phyloP scores from a whole-genome alignment of 371 early-diverging fungal species.

The Agmasoma carcini region DNA sequence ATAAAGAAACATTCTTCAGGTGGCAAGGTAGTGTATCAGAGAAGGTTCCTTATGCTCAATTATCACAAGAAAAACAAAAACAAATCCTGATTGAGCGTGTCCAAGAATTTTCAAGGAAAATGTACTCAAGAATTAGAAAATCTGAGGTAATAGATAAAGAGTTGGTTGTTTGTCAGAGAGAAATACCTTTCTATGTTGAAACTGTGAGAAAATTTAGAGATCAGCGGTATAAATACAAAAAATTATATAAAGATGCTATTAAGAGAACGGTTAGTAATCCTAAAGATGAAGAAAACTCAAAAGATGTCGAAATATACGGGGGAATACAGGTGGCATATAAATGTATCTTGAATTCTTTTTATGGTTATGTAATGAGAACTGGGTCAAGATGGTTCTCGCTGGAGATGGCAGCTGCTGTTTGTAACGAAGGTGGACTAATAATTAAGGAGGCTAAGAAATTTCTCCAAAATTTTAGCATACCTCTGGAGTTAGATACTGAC shows the following conservation, averaged over 20 bases:
- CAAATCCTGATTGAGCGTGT: slow-evolving; percentile 64
- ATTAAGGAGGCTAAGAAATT: slow-evolving; percentile 81
- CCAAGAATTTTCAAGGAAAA: slow-evolving; percentile 69
- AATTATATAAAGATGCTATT: slow-evolving; percentile 71
- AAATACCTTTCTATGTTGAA: slow-evolving; percentile 93
- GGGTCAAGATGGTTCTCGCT: slow-evolving; percentile 96
- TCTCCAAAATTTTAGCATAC: slow-evolving; percentile 80
- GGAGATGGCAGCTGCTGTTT: slow-evolving; percentile 96
- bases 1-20: slow-evolving; percentile 60
- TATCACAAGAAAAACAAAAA: slow-evolving; percentile 59
- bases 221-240: slow-evolving; percentile 91
- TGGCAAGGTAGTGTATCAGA: slow-evolving; percentile 53
- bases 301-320: slow-evolving; percentile 74
- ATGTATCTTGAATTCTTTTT: slow-evolving; percentile 85
- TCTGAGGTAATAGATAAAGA: slow-evolving; percentile 51
- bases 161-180: slow-evolving; percentile 77
- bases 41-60: slow-evolving; percentile 58
- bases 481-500: slow-evolving; percentile 93
- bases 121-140: slow-evolving; percentile 66
- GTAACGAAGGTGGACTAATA: slow-evolving; percentile 81
- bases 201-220: slow-evolving; percentile 91
- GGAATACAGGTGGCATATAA: slow-evolving; percentile 96
- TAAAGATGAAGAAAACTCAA: slow-evolving; percentile 60
- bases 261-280: slow-evolving; percentile 62
- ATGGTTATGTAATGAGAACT: slow-evolving; percentile 97